A percentile compares a stretch with the other conserved stretches of the same genome.
These are phyloP conservation scores for Aquilaria agallochum DNA, from an alignment of 441 rosid species.

Conservation along the genomic window DNA sequence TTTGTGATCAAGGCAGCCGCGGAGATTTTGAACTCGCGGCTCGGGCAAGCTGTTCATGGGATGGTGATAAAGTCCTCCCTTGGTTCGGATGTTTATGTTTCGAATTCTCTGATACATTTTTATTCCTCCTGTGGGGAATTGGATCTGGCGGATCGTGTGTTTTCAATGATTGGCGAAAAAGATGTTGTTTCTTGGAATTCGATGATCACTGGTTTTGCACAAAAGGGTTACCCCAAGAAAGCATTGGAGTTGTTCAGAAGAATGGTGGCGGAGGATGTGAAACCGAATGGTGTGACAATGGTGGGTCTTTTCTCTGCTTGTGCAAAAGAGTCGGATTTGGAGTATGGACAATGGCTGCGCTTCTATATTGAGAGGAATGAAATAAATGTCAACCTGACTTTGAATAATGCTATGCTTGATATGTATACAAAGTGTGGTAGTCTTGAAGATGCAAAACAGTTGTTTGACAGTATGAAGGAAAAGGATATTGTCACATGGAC, in stretches of 20 bases:
- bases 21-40: slow-evolving; percentile 23
- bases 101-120: slow-evolving; percentile 53
- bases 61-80: slow-evolving; percentile 47
- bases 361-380: slow-evolving; percentile 35
- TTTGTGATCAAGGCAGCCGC: slow-evolving; percentile 61
- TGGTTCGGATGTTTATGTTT: slow-evolving; percentile 42
- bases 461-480: slow-evolving; percentile 49
- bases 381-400: slow-evolving; percentile 38
- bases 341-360: slow-evolving; percentile 50
- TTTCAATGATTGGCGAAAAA: slow-evolving; percentile 35
- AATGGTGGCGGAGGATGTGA: slow-evolving; percentile 46
- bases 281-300: slow-evolving; percentile 58
- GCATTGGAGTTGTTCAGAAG: slow-evolving; percentile 45
- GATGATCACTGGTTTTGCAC: slow-evolving; percentile 55
- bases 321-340: slow-evolving; percentile 41
- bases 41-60: slow-evolving; percentile 53
- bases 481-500: slow-evolving; percentile 67
- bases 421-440: slow-evolving; percentile 71
- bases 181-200: slow-evolving; percentile 79
- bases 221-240: slow-evolving; percentile 40
- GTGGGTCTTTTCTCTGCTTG: slow-evolving; percentile 61
- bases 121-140: slow-evolving; percentile 51
- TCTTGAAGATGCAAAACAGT: slow-evolving; percentile 47
- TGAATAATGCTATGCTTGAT: slow-evolving; percentile 65
- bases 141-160: slow-evolving; percentile 50